These are phyloP conservation scores for Echinochloa phyllopogon DNA, from an alignment of 176 grass and related monocot genomes.

Conservation along the genomic window DNA sequence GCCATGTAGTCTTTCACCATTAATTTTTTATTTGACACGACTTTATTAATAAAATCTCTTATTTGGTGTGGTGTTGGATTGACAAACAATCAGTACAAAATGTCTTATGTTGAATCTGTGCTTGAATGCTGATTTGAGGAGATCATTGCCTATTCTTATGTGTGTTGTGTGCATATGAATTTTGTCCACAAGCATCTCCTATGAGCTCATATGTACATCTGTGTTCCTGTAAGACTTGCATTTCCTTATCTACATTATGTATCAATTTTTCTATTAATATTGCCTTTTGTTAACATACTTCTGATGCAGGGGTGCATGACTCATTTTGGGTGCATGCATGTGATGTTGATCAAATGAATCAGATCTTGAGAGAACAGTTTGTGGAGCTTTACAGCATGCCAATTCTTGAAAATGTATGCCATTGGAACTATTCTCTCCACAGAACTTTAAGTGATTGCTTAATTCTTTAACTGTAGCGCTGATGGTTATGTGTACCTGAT, in stretches of 20 bases:
- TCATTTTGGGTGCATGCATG: constrained; percentile 97
- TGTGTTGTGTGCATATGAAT: constrained; percentile 9
- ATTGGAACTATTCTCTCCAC: constrained; percentile 19
- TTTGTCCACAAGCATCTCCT: constrained; percentile 8
- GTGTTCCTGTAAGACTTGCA: background rate
- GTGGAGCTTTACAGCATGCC: constrained; percentile 90
- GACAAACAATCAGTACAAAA: background rate
- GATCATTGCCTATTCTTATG: background rate
- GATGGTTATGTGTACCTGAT: constrained; percentile 13
- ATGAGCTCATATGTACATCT: background rate
- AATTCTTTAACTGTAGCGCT: background rate
- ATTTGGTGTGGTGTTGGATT: background rate
- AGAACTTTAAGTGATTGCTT: background rate
- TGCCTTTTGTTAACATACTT: constrained; percentile 15
- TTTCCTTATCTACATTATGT: background rate
- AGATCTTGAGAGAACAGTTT: constrained; percentile 92
- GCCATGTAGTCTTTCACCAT: background rate
- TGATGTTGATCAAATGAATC: constrained; percentile 92
- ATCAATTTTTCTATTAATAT: background rate
- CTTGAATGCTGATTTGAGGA: constrained; percentile 12
- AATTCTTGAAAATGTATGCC: constrained; percentile 87
- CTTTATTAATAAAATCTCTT: background rate
- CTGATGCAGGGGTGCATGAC: constrained; percentile 83
- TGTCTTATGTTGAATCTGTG: constrained; percentile 10
- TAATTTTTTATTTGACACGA: background rate